Conservation (phyloP, 331 rosid species). For the Cydonia oblonga region DNA sequence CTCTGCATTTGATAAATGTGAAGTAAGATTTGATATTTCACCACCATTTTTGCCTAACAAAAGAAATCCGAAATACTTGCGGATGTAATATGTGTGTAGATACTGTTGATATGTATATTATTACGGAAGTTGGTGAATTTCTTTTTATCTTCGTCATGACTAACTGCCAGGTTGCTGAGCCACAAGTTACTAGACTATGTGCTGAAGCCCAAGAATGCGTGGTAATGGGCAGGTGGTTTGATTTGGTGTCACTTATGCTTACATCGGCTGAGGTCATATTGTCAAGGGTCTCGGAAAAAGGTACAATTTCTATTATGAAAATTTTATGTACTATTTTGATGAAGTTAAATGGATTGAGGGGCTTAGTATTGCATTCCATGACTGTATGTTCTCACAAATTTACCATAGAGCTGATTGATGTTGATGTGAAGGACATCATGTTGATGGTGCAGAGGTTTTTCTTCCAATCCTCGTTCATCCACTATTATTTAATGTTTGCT, state of each 20-base stretch:
- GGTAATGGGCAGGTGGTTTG: conserved; percentile 64
- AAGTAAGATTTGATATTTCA: not conserved
- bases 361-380: not conserved
- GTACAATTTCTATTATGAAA: conserved; percentile 15
- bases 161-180: conserved; percentile 65
- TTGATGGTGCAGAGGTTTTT: not conserved
- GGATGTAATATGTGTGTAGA: not conserved
- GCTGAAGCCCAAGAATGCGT: conserved; percentile 68
- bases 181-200: conserved; percentile 64
- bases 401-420: too few relatives aligned
- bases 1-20: too few relatives aligned
- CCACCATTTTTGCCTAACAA: not conserved
- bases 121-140: not conserved
- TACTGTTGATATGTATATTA: not conserved
- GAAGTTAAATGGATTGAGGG: not conserved
- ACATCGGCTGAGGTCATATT: conserved; percentile 82
- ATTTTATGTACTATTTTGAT: not conserved
- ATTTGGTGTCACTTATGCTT: conserved; percentile 73
- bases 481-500: not conserved
- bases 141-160: not conserved
- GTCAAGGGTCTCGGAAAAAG: conserved; percentile 90
- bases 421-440: too few relatives aligned
- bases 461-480: not conserved
- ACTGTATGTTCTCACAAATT: not conserved
- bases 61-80: not conserved